A percentile compares a stretch with the other conserved stretches of the same genome.
Evolutionary conservation across 2,329 filamentous ascomycete genomes (phyloP).

Genomic region (Myriosclerotinia duriaeana): DNA sequence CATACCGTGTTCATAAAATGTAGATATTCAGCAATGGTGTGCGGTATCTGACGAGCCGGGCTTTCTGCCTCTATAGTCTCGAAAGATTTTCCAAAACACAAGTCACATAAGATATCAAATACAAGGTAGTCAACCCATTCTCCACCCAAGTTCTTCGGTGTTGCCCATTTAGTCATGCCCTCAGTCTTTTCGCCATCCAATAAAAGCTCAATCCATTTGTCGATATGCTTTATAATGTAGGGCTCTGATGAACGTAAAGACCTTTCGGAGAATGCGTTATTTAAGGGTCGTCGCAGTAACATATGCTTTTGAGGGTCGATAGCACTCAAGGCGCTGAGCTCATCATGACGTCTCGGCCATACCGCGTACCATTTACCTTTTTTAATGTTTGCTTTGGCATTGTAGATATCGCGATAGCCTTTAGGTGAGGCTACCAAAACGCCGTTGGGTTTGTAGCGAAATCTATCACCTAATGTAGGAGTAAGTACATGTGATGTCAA

Average conservation of each 20-base stretch:
- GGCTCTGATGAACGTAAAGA: conserved; percentile 6
- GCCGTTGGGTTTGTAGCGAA: not conserved
- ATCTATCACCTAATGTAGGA: conserved; percentile 1
- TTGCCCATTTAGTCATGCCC: conserved; percentile 2
- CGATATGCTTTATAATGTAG: conserved; percentile 11
- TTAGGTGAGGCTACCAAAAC: not conserved
- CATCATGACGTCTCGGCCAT: not conserved
- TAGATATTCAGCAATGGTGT: not conserved
- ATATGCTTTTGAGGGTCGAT: not conserved
- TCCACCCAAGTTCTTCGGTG: conserved; percentile 4
- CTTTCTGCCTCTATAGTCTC: conserved; percentile 10
- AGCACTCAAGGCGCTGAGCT: not conserved
- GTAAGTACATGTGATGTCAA: not conserved
- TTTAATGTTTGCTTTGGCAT: conserved; percentile 6
- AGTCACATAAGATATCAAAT: conserved; percentile 14
- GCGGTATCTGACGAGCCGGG: not conserved
- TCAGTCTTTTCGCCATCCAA: not conserved
- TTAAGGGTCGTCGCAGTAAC: not conserved
- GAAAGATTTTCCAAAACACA: conserved; percentile 18
- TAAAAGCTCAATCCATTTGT: conserved; percentile 14
- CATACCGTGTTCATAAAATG: not conserved
- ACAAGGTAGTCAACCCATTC: conserved; percentile 5
- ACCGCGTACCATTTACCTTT: conserved; percentile 10
- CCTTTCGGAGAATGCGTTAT: not conserved
- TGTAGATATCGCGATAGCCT: conserved; percentile 2